phyloP scores from a whole-genome alignment of 2,329 filamentous ascomycete genomes.

The Pestalotiopsis sp. region DNA sequence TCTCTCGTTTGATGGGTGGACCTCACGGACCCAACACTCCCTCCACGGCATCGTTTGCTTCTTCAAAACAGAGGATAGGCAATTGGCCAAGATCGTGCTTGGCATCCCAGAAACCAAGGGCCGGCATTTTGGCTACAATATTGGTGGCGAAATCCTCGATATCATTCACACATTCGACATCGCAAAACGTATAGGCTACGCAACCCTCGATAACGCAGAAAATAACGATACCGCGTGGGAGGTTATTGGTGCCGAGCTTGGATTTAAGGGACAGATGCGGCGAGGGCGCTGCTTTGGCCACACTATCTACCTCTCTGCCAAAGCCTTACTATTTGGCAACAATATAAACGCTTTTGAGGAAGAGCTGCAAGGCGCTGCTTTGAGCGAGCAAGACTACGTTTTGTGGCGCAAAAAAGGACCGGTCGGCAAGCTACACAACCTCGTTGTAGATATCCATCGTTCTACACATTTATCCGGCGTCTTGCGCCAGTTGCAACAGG shows the following conservation, averaged over 20 bases:
- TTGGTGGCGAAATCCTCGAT: constrained; percentile 15
- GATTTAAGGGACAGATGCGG: background rate
- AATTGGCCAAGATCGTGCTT: constrained; percentile 18
- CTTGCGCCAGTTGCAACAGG: background rate
- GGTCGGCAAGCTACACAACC: background rate
- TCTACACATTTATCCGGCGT: background rate
- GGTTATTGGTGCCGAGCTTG: background rate
- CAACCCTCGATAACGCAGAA: constrained; percentile 5
- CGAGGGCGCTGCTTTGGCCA: constrained; percentile 1
- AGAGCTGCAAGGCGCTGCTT: background rate
- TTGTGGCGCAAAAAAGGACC: background rate
- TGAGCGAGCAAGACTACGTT: background rate
- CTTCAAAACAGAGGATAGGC: constrained; percentile 14
- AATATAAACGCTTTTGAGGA: background rate
- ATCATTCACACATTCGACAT: constrained; percentile 9
- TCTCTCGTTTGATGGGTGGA: constrained; percentile 19
- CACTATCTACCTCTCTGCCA: background rate
- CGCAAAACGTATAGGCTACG: background rate
- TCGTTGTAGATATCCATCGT: background rate
- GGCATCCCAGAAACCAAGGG: constrained; percentile 16
- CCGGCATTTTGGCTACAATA: constrained; percentile 14
- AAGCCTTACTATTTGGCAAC: constrained; percentile 6
- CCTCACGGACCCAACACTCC: constrained; percentile 14
- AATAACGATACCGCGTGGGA: background rate
- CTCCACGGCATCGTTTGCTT: constrained; percentile 19